Base-by-base conservation (phyloP, 805 yeast species). In the Wickerhamiella siamensis region DNA sequence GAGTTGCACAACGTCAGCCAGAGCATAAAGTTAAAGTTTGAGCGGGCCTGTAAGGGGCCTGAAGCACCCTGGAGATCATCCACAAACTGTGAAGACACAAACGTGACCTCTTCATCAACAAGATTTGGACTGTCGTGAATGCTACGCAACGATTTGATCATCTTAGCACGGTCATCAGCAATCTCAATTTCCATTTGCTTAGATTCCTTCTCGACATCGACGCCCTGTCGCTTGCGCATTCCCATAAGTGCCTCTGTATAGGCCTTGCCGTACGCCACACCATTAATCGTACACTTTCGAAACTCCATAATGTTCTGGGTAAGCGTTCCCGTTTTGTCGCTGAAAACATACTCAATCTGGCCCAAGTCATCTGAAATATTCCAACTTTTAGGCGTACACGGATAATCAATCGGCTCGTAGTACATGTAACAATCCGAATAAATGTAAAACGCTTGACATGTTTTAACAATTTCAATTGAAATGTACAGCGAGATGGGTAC, bases 271-370 rank as follows among this genome's bases (percentile, higher is more conserved):
- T 82, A 82, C 1, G 79, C 64, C 38, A 70, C 67, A 9, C 86
- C 83, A 38, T 71, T 72, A 45, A 82, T 70, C 4, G 84, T 73
- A 55, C 87, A 79, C 58, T 81, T 81, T 50, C 76, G 77, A 63
- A 81, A 82, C 55, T 81, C 88, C 93, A 81, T 81, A 22, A 80
- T 75, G 54, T 81, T 81, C 59, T 82, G 91, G 4, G 93, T 81
- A 52, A 81, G 65, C 0, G 93, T 81, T 33, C 93, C 93, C 0
- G 93, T 81, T 59, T 81, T 81, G 63, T 81, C 93, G 52, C 84
- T 76, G 59, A 81, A 81, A 27, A 81, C 70, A 55, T 81, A 81
- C 59, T 81, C 93, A 49, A 81, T 77, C 58, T 82, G 93, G 16
- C 93, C 93, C 51, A 81, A 64, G 56, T 81, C 93, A 59, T 81